Evolutionary conservation across 164 flowering plant genomes (phyloP).

Genomic region (Paratinospora sagittata): DNA sequence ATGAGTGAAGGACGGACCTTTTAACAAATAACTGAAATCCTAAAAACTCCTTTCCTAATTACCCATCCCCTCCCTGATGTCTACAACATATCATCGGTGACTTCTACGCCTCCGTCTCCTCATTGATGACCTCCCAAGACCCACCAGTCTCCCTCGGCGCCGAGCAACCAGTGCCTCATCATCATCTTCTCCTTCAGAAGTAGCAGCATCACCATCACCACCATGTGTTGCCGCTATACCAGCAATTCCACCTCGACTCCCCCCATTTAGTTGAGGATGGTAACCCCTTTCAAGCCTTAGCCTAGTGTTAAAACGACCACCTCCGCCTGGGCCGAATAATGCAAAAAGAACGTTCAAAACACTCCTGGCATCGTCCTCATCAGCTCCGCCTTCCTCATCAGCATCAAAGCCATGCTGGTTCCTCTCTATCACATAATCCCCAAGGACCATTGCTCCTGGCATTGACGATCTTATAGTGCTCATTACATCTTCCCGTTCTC

Average conservation of each 20-base stretch:
- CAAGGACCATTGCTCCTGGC: constrained; percentile 49
- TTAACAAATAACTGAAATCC: background rate
- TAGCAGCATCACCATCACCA: background rate
- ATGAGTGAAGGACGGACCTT: background rate
- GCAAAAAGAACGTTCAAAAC: constrained; percentile 48
- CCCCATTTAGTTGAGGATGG: constrained; percentile 15
- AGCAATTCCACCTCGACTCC: constrained; percentile 6
- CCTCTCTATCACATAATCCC: constrained; percentile 50
- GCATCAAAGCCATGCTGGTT: constrained; percentile 20
- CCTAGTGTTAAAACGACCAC: constrained; percentile 30
- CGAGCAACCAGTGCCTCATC: constrained; percentile 6
- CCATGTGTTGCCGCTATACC: constrained; percentile 10
- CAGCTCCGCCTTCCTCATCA: constrained; percentile 23
- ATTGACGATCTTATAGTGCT: constrained; percentile 46
- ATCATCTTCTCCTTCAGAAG: constrained; percentile 20
- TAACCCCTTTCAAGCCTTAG: constrained; percentile 32
- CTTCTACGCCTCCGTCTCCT: constrained; percentile 26
- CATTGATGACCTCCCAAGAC: constrained; percentile 18
- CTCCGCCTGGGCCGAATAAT: constrained; percentile 46
- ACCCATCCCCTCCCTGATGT: background rate
- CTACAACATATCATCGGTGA: constrained; percentile 13
- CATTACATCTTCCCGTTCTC: constrained; percentile 47
- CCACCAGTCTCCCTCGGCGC: constrained; percentile 14
- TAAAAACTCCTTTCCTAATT: background rate
- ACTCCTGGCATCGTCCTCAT: constrained; percentile 22